phyloP scores from a whole-genome alignment of 2,329 filamentous ascomycete species.

The Venturia carpophila region DNA sequence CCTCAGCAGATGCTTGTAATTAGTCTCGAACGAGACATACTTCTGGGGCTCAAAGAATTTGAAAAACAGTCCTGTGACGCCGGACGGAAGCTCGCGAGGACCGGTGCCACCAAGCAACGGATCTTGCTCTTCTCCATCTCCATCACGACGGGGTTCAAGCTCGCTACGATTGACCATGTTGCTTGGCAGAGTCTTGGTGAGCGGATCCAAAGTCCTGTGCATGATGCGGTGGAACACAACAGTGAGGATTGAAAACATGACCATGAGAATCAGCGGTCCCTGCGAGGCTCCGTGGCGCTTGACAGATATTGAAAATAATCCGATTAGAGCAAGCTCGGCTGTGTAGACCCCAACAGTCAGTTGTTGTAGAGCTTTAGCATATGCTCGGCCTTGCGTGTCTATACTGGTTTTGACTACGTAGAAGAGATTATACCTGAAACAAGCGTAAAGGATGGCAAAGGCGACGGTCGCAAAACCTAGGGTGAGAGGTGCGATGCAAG shows the following conservation, averaged over 20 bases:
- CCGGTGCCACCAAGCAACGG: not conserved
- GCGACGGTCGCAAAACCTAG: conserved; percentile 20
- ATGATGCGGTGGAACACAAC: conserved; percentile 33
- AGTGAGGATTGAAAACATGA: conserved; percentile 33
- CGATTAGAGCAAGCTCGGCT: conserved; percentile 18
- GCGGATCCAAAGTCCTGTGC: conserved; percentile 19
- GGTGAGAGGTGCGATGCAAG: conserved; percentile 20
- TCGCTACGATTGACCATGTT: conserved; percentile 24
- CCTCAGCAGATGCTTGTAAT: not conserved
- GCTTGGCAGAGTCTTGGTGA: conserved; percentile 27
- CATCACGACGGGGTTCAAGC: too few relatives aligned
- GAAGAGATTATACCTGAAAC: conserved; percentile 20
- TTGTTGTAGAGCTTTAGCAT: conserved; percentile 19
- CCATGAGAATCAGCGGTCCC: conserved; percentile 37
- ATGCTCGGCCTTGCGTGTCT: conserved; percentile 19
- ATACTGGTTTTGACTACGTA: conserved; percentile 18
- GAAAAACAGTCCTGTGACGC: conserved; percentile 8
- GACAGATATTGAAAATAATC: conserved; percentile 23
- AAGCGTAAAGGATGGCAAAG: conserved; percentile 17
- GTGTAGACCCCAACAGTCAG: conserved; percentile 18
- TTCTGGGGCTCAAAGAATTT: conserved; percentile 15
- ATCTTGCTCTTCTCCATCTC: conserved; percentile 4
- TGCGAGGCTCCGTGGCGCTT: not conserved
- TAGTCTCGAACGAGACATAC: conserved; percentile 9
- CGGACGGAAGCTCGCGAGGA: not conserved